These are phyloP conservation scores for Escallonia herrerae DNA, from an alignment of 129 eudicot genomes.

Conservation along the genomic window DNA sequence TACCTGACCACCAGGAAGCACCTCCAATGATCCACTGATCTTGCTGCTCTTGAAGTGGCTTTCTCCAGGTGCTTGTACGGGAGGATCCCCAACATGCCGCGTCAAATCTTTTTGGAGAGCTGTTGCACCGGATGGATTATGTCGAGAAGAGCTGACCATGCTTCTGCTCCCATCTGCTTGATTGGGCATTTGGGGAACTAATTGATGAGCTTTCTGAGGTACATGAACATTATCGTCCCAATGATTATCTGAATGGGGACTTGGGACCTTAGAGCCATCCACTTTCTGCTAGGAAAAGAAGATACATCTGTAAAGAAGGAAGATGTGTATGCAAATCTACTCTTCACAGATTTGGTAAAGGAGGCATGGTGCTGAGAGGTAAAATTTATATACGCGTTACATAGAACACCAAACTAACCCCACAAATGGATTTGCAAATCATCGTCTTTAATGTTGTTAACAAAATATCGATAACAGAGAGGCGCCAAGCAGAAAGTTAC, in stretches of 20 bases:
- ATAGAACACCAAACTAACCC: no score
- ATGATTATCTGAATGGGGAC: constrained; percentile 22
- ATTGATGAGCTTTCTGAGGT: constrained; percentile 23
- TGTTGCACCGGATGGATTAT: constrained; percentile 25
- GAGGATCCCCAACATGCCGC: constrained; percentile 16
- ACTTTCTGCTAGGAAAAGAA: constrained; percentile 46
- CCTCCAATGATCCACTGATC: constrained; percentile 27
- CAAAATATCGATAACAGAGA: no score
- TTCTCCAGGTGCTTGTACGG: constrained; percentile 17
- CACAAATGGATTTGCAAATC: no score
- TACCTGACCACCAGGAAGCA: constrained; percentile 30
- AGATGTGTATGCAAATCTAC: background rate
- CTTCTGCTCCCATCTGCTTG: constrained; percentile 25
- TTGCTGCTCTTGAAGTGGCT: constrained; percentile 25
- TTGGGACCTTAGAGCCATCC: constrained; percentile 30
- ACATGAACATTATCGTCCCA: constrained; percentile 36
- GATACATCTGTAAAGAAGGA: constrained; percentile 7
- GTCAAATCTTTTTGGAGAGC: constrained; percentile 22
- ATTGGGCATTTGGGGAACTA: constrained; percentile 12
- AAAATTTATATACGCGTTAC: background rate
- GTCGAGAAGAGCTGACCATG: constrained; percentile 22
- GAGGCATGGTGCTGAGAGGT: background rate
- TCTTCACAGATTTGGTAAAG: background rate
- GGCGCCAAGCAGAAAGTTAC: no score
- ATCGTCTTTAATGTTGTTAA: no score